These are phyloP conservation scores for Aspergillus felis DNA, from an alignment of 2,329 filamentous ascomycete genomes.

Conservation along the genomic window DNA sequence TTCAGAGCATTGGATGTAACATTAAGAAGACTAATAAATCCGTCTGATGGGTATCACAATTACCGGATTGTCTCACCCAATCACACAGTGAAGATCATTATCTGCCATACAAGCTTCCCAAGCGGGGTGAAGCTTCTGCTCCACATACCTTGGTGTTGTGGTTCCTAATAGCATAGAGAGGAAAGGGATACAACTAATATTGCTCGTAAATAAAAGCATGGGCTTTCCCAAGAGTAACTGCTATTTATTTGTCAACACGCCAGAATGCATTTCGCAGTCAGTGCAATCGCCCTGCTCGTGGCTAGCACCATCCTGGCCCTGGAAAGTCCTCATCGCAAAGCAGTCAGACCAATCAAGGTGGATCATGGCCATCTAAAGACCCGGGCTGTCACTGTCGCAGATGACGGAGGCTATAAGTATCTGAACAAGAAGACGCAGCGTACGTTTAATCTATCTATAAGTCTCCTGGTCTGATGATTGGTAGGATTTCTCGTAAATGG, in stretches of 20 bases:
- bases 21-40: not conserved
- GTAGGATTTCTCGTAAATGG: conserved; percentile 64
- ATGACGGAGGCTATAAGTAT: conserved; percentile 6
- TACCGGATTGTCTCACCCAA: too few relatives aligned
- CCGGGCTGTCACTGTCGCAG: not conserved
- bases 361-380: not conserved
- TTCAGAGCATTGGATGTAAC: not conserved
- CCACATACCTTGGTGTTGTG: not conserved
- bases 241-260: not conserved
- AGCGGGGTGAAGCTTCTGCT: not conserved
- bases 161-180: not conserved
- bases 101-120: not conserved
- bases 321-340: conserved; percentile 1
- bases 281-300: conserved; percentile 6
- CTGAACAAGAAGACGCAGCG: conserved; percentile 13
- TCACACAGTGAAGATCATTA: not conserved
- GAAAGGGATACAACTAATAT: not conserved
- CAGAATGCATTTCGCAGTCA: conserved; percentile 4
- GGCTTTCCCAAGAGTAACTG: not conserved
- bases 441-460: conserved; percentile 1
- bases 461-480: not conserved
- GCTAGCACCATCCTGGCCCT: conserved; percentile 2
- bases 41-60: too few relatives aligned
- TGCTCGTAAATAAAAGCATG: not conserved
- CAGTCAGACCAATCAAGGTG: conserved; percentile 2